Evolutionary conservation across 768 basidiomycete species (phyloP).

Genomic region (Lentinula aciculospora): DNA sequence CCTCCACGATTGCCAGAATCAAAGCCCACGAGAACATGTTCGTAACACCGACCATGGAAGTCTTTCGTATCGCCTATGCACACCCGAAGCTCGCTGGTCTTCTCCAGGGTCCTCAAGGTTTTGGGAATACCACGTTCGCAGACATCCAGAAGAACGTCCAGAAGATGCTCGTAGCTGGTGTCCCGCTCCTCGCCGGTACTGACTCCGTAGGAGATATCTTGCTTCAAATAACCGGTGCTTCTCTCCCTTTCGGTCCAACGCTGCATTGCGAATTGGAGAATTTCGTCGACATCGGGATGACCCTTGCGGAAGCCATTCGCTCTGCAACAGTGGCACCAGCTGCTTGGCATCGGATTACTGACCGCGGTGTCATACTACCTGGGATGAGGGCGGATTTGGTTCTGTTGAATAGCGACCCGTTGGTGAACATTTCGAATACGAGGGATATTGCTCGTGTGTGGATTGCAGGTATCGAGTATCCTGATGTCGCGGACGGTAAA

Average conservation of each 20-base stretch:
- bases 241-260: constrained; percentile 3
- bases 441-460: constrained; percentile 10
- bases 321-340: constrained; percentile 8
- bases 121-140: background rate
- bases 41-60: background rate
- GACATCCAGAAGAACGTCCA: background rate
- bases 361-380: constrained; percentile 1
- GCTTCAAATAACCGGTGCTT: background rate
- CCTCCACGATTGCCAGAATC: background rate
- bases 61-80: background rate
- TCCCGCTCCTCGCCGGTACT: background rate
- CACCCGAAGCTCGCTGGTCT: background rate
- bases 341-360: background rate
- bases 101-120: background rate
- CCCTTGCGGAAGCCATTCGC: constrained; percentile 6
- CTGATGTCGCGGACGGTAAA: background rate
- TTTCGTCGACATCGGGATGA: constrained; percentile 8
- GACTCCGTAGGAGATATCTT: background rate
- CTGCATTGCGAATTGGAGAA: constrained; percentile 8
- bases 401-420: constrained; percentile 7
- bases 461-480: constrained; percentile 8
- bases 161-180: background rate
- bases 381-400: constrained; percentile 11
- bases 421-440: constrained; percentile 11
- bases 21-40: background rate